Evolutionary conservation across 768 basidiomycete genomes (phyloP), one percentile per base, ranked within the genome.

Genomic region (Lactifluus rugatus): DNA sequence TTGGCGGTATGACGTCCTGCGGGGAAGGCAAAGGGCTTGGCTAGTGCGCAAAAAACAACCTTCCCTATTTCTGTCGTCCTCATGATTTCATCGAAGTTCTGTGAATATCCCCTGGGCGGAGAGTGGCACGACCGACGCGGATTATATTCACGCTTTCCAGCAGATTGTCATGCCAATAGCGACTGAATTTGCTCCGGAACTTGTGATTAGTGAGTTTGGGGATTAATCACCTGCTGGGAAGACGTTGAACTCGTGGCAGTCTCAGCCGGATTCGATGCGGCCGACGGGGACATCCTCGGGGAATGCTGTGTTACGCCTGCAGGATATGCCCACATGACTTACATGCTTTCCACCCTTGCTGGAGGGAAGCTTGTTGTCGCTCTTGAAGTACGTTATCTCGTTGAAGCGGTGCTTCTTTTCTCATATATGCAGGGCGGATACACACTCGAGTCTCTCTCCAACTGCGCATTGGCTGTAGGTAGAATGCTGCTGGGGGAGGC

Each of bases 251-350:
- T 26, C 21, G 10, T 7, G 48, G 2, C 67, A 99, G 96, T 99
- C 66, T 97, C 95, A 8, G 93, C 96, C 17, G 96, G 96, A 3
- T 99, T 97, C 67, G 96, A 99, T 67, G 96, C 96, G 9, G 96
- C 96, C 0, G 81, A 79, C 28, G 96, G 96, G 3, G 96, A 99
- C 66, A 82, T 84, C 37, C 78, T 99, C 4, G 96, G 96, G 36
- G 87, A 87, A 72, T 97, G 94, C 66, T 76, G 83, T 63, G 94
- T 99, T 59, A 80, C 89, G 5, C 96, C 96, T 0, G 80, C 84
- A 17, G 96, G 94, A 5, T 99, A 93, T 70, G 93, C 93, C 0
- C 96, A 98, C 66, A 98, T 99, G 94, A 96, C 96, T 6, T 89
- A 97, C 67, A 95, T 99, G 92, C 77, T 99, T 9, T 81, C 84